phyloP scores from a whole-genome alignment of 352 stramenopile genomes.

The Phytophthora capsici region DNA sequence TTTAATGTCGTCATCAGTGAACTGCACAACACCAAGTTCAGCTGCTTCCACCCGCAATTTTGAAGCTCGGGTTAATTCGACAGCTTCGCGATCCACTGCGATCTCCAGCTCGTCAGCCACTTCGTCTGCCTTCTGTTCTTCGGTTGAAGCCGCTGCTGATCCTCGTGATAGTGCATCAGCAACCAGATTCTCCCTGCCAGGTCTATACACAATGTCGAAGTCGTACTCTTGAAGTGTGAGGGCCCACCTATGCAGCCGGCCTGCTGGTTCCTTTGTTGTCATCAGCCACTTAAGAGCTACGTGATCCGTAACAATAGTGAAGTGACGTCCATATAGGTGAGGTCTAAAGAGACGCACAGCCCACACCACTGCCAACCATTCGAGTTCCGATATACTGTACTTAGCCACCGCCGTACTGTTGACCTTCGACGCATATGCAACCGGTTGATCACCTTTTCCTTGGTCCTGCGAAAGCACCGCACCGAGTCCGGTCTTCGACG shows the following conservation, averaged over 20 bases:
- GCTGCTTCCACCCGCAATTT: no score
- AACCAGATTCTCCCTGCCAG: not conserved
- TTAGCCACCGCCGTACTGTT: slow-evolving; percentile 23
- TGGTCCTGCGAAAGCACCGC: slow-evolving; percentile 33
- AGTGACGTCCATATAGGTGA: slow-evolving; percentile 25
- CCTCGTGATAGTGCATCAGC: slow-evolving; percentile 29
- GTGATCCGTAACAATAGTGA: slow-evolving; percentile 33
- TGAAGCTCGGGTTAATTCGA: no score
- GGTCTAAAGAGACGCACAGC: slow-evolving; percentile 11
- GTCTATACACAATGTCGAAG: slow-evolving; percentile 20
- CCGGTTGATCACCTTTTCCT: slow-evolving; percentile 2
- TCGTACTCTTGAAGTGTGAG: slow-evolving; percentile 32
- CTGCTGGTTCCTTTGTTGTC: slow-evolving; percentile 6
- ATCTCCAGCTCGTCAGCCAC: no score
- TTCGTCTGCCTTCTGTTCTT: no score
- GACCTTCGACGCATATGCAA: slow-evolving; percentile 29
- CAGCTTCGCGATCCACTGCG: no score
- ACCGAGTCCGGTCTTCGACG: slow-evolving; percentile 19
- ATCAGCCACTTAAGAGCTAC: slow-evolving; percentile 14
- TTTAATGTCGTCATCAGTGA: not conserved
- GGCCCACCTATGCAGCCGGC: slow-evolving; percentile 22
- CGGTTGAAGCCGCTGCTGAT: not conserved
- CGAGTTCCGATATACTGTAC: slow-evolving; percentile 33
- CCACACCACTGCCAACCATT: slow-evolving; percentile 28
- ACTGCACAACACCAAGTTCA: slow-evolving; percentile 1